Evolutionary conservation across 108 stramenopile species (phyloP), one percentile per base, ranked within the genome.

Genomic region (Cyclotella kingstonii): DNA sequence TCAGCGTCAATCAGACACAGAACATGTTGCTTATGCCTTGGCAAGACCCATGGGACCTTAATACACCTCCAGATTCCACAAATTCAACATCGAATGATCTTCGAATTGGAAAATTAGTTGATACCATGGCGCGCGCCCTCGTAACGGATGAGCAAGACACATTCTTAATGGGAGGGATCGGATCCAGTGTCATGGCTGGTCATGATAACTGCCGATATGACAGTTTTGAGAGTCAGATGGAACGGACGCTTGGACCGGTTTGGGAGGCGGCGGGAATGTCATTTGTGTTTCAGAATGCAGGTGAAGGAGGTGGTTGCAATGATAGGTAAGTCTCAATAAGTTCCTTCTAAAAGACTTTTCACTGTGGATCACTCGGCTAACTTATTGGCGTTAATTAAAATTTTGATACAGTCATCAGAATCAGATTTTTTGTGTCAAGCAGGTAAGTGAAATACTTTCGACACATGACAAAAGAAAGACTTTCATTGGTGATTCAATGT

Each of bases 121-220:
- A 72, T 39, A 71, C 61, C 12, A 63, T 79, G 51, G 54, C 64
- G 0, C 61, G 73, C 2, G 78, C 78, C 0, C 39, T 79, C 10
- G 78, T 76, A 2, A 55, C 47, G 6, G 70, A 70, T 19, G 62
- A 63, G 2, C 78, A 76, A 26, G 36, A 11, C 17, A 48, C 26
- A 11, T 79, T 79, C 29, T 15, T 79, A 0, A 60, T 79, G 39
- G 74, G 78, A 14, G 62, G 54, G 29, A 79, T 79, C 28, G 78
- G 78, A 7, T 54, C 50, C 11, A 63, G 60, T 10, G 78, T 79
- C 8, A 65, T 65, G 53, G 78, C 78, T 0, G 78, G 78, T 0
- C 78, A 79, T 26, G 78, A 79, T 30, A 79, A 79, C 58, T 79
- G 78, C 19, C 65, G 65, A 14, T 76, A 51, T 25, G 78, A 79